Base-by-base conservation (phyloP, 148 eudicot species). In the Selenicereus undatus region DNA sequence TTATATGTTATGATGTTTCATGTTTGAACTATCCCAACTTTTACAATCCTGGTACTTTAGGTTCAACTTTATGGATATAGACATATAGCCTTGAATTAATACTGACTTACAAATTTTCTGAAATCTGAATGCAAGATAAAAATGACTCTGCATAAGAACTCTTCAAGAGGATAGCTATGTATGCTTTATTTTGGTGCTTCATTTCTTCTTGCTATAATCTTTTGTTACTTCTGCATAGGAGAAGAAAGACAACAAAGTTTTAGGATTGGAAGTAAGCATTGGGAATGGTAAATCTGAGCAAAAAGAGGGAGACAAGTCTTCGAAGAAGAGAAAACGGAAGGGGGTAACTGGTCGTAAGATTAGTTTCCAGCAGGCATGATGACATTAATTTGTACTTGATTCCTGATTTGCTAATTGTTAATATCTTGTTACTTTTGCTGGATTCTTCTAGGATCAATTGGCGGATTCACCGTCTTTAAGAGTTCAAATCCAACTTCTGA, bases 291-390 rank as follows among this genome's bases (percentile, higher is more conserved):
- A 74, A 16, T 36, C 71, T 71, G 84, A 81, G 79, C 21, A 79
- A 27, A 87, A 91, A 69, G 87, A 74, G 71, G 89, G 21, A 75
- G 73, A 60, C 21, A 58, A 39, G 83, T 77, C 80, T 27, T 83
- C 58, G 69, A 95, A 85, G 83, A 95, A 92, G 92, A 92, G 97
- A 86, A 95, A 93, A 87, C 84, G 94, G 72, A 95, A 90, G 87
- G 78, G 81, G 45, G 58, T 62, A 13, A 56, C 45, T 79, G 81
- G 86, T 30, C 95, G 97, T 94, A 82, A 75, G 45, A 24, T 80
- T 20, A 24, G 45, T 76, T 32, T 66, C 65, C 45, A 11, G 35
- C 16, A n/a, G 54, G 17, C 32, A 27, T 43, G 13, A 27, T 21
- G 58, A 65, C n/a, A 18, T 81, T 74, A 9, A 13, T 45, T 20